Base-by-base conservation (phyloP, 2,329 filamentous ascomycete species). In the Dactylellina sp. region DNA sequence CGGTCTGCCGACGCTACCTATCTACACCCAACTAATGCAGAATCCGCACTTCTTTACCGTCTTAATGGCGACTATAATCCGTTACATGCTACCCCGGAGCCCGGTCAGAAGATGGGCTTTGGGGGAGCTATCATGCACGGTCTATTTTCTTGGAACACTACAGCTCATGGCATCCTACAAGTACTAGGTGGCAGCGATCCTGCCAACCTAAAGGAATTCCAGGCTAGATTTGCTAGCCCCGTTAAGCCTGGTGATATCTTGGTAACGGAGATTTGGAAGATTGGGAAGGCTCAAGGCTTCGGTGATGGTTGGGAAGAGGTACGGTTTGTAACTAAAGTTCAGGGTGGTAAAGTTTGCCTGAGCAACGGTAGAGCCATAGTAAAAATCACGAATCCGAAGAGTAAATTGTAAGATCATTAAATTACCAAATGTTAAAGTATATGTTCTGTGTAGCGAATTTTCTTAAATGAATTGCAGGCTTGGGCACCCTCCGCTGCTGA, bases 51-150 rank as follows among this genome's bases (percentile, higher is more conserved):
- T 76, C 84, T 95, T 63, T 95, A 95, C 82, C 87, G 92, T 76
- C 86, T 97, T 56, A 97, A 96, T 78, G 93, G 93, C 77, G 93
- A 97, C 83, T 97, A 97, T 83, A 97, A 97, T 84, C 93, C 93
- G 25, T 88, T 97, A 37, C 93, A 97, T 80, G 92, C 92, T 5
- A 91, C 91, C 16, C 92, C 92, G 11, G 91, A 92, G 82, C 91
- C 92, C 0, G 92, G 92, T 74, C 83, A 87, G 82, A 90, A 92
- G 83, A 96, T 97, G 91, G 93, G 93, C 72, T 97, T 96, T 78
- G 91, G 92, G 25, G 93, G 93, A 35, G 85, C 88, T 77, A 97
- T 97, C 81, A 91, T 96, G 81, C 93, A 97, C 82, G 93, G 93
- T 18, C 84, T 97, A 49, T 96, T 89, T 83, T 91, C 88, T 78